phyloP scores from a whole-genome alignment of 306 rosid species.

The Gillenia trifoliata region DNA sequence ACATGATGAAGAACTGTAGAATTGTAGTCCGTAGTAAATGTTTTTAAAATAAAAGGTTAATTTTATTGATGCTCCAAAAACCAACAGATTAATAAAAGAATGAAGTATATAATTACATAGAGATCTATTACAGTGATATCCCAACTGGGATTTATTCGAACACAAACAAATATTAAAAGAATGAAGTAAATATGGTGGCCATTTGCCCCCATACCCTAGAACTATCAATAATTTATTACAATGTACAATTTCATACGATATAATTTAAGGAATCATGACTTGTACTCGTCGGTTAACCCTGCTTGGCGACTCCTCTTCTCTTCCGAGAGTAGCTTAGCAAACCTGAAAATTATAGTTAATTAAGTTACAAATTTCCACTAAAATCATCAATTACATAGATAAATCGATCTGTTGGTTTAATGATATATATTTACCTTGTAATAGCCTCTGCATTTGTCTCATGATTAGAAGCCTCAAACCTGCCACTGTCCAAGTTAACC shows the following conservation, averaged over 20 bases:
- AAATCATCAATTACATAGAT: not conserved
- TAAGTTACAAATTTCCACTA: not conserved
- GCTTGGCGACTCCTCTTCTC: conserved; percentile 16
- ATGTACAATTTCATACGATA: not conserved
- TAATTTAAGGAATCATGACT: not conserved
- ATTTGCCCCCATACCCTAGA: not conserved
- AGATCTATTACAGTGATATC: not conserved
- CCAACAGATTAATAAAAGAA: not conserved
- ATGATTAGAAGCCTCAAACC: not conserved
- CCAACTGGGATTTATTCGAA: not conserved
- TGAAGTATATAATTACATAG: not conserved
- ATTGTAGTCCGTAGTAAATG: not conserved
- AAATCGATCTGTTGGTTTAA: not conserved
- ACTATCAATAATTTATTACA: not conserved
- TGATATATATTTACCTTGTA: not conserved
- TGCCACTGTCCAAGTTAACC: conserved; percentile 17
- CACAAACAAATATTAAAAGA: not conserved
- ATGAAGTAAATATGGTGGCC: not conserved
- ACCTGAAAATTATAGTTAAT: conserved; percentile 9
- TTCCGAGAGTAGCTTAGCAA: conserved; percentile 19
- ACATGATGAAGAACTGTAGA: not conserved
- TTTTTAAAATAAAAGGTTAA: not conserved
- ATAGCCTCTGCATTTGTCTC: conserved; percentile 27
- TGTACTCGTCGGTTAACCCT: not conserved
- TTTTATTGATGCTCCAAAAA: not conserved